Conservation (phyloP, 176 grass and related monocot species). For the maize (Zea mays) region Zm-B73-REFERENCE-NAM-5.0 NC_050102.1:112629501-112630000, state of each 20-base stretch:
- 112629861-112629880: conserved; percentile 53
- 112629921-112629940: conserved; percentile 73
- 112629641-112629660: conserved; percentile 83
- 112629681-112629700: conserved; percentile 81
- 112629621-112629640: conserved; percentile 95
- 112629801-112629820: conserved; percentile 80
- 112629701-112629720: conserved; percentile 84
- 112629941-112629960: conserved; percentile 58
- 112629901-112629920: conserved; percentile 79
- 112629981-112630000: conserved; percentile 77
- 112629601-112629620: conserved; percentile 85
- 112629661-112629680: conserved; percentile 79
- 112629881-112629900: conserved; percentile 66
- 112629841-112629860: conserved; percentile 72
- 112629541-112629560: conserved; percentile 84
- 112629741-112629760: conserved; percentile 84
- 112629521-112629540: conserved; percentile 80
- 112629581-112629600: conserved; percentile 86
- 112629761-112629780: conserved; percentile 79
- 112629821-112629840: conserved; percentile 88
- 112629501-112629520: conserved; percentile 91
- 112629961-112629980: conserved; percentile 74
- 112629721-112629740: conserved; percentile 86
- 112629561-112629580: conserved; percentile 66
- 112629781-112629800: conserved; percentile 59